Base-by-base conservation (phyloP, 768 basidiomycete genomes). In the Mycena amicta region DNA sequence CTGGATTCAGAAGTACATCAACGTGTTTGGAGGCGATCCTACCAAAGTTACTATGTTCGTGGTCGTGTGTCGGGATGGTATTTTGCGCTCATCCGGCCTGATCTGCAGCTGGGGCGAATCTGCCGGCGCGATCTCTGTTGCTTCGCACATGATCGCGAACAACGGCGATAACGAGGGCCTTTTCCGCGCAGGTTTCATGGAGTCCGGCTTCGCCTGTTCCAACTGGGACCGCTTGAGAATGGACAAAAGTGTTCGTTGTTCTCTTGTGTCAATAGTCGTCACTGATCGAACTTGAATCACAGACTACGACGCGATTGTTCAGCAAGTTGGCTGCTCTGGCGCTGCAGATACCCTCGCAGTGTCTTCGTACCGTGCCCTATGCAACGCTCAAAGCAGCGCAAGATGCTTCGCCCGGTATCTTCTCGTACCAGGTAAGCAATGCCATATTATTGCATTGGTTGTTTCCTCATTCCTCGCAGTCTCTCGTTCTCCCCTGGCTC, bases 1-100 rank as follows among this genome's bases (percentile, higher is more conserved):
- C 64, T 91, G 88, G 88, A 79, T 89, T 0, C 80, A 87, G 59
- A 71, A 80, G 45, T 78, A 90, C 64, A 86, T 90, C 56, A 69
- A 63, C 30, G 75, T 77, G 15, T 91, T 89, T 62, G 88, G 88
- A 4, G 89, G 89, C 12, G 80, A 90, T 67, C 80, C 83, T 0
- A 58, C 64, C 3, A 83, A 80, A 58, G 84, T 84, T 13, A 82
- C 80, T 1, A 74, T 84, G 80, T 82, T 61, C 20, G 69, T 60
- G 2, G 22, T 54, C 33, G 28, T 43, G 12, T 50, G 20, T 3
- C 11, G 13, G 1, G 27, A n/a, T 4, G 6, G 2, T 56, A 50
- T 4, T 20, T 18, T 26, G 25, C 52, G 23, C n/a, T 50, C 28
- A 66, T 25, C 11, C 3, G 26, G n/a, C 15, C 15, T 5, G 54